Conservation (phyloP, 129 eudicot species). For the Tagetes patula region DNA sequence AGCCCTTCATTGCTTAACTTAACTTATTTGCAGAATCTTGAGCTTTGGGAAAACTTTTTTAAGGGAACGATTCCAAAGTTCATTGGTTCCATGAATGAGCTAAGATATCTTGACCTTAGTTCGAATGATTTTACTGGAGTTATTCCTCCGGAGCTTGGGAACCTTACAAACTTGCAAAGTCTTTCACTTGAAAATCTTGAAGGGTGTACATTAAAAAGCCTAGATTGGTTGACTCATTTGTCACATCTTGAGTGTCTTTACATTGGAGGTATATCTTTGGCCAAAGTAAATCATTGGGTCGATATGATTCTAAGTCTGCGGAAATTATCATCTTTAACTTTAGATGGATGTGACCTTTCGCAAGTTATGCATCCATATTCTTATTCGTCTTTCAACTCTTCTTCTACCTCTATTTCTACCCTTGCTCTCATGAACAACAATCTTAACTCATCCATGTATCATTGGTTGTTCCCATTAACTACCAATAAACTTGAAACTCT, state of each 20-base stretch:
- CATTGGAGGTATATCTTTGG: constrained; percentile 16
- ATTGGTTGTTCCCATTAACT: constrained; percentile 26
- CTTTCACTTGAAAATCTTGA: background rate
- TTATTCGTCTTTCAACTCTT: constrained; percentile 10
- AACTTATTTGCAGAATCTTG: constrained; percentile 24
- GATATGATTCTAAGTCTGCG: constrained; percentile 5
- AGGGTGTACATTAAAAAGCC: constrained; percentile 12
- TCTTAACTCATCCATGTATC: constrained; percentile 23
- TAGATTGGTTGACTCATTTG: constrained; percentile 27
- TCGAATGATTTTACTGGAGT: constrained; percentile 5
- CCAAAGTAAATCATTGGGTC: constrained; percentile 30
- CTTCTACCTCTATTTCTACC: constrained; percentile 16
- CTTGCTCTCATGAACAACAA: background rate
- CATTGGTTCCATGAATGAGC: constrained; percentile 17
- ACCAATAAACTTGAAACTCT: constrained; percentile 8
- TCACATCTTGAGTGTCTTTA: background rate
- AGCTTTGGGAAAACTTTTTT: background rate
- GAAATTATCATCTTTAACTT: constrained; percentile 8
- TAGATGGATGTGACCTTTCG: constrained; percentile 17
- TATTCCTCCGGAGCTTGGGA: constrained; percentile 31
- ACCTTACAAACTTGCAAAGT: constrained; percentile 19
- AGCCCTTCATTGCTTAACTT: constrained; percentile 35
- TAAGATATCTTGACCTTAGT: constrained; percentile 24
- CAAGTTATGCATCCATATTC: constrained; percentile 14
- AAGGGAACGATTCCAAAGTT: constrained; percentile 14